Evolutionary conservation across 2,329 filamentous ascomycete genomes (phyloP).

Genomic region (Fusarium compactum): DNA sequence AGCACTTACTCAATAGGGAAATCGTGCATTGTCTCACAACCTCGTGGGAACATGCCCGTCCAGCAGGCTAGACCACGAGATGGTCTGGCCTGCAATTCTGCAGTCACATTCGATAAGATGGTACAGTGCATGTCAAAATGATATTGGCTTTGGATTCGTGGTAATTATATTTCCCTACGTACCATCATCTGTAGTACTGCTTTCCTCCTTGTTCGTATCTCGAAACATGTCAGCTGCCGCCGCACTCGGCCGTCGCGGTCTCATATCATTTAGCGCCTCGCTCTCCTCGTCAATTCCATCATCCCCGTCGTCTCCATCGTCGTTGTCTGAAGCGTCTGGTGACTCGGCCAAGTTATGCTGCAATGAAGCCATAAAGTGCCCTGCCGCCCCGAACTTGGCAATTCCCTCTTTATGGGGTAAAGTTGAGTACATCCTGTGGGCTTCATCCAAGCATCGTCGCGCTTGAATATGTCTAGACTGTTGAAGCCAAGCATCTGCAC

Average conservation of each 20-base stretch:
- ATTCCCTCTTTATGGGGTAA: slow-evolving; percentile 65
- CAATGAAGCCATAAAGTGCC: slow-evolving; percentile 64
- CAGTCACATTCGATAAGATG: not conserved
- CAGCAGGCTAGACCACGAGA: not conserved
- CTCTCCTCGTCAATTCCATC: slow-evolving; percentile 64
- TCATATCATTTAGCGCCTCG: slow-evolving; percentile 65
- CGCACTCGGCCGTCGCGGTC: slow-evolving; percentile 67
- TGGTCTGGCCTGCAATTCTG: not conserved
- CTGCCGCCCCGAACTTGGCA: slow-evolving; percentile 63
- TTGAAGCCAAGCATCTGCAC: slow-evolving; percentile 85
- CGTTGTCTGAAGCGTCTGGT: slow-evolving; percentile 53
- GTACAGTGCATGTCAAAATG: not conserved
- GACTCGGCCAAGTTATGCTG: slow-evolving; percentile 63
- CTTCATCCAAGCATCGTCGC: slow-evolving; percentile 80
- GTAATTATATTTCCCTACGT: slow-evolving; percentile 55
- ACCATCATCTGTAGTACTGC: slow-evolving; percentile 27
- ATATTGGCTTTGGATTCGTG: not conserved
- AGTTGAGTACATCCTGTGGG: slow-evolving; percentile 66
- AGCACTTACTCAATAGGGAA: not conserved
- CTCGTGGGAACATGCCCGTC: not conserved
- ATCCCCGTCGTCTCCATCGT: slow-evolving; percentile 58
- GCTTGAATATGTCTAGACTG: slow-evolving; percentile 83
- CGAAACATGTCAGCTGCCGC: slow-evolving; percentile 64
- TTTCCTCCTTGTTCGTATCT: slow-evolving; percentile 41
- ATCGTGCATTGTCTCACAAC: not conserved